A percentile compares a stretch with the other conserved stretches of the same genome.
These are phyloP conservation scores for Scedosporium apiospermum DNA, from an alignment of 2,329 filamentous ascomycete genomes.

Conservation along the genomic window DNA sequence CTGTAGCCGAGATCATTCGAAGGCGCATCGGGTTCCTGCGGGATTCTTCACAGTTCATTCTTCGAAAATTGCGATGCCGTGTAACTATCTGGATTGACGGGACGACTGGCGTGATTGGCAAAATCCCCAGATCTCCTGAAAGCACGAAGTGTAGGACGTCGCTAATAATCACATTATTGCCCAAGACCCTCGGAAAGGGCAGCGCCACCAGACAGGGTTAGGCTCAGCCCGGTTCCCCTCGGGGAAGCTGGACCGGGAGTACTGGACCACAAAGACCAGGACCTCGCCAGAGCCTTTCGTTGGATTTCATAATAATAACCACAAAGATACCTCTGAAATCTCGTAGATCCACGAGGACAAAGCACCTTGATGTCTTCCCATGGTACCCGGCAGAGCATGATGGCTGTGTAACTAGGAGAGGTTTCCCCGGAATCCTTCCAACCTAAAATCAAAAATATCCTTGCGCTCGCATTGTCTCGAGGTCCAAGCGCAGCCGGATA, in stretches of 20 bases:
- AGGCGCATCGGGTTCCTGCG: not conserved
- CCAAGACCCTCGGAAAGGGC: not conserved
- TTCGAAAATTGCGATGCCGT: not conserved
- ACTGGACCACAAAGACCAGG: not conserved
- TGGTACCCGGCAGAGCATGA: not conserved
- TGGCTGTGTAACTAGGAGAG: not conserved
- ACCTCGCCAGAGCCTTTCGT: not conserved
- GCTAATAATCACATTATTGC: too few species aligned
- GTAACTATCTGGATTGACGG: not conserved
- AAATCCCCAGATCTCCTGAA: not conserved
- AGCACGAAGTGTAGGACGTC: too few species aligned
- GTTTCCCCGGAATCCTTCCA: not conserved
- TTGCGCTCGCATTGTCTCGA: not conserved
- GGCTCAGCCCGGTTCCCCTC: not conserved
- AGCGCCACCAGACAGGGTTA: not conserved
- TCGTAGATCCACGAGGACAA: too few species aligned
- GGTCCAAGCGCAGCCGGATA: too few species aligned
- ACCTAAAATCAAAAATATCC: not conserved
- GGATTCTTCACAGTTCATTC: not conserved
- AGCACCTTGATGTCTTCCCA: not conserved
- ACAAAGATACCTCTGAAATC: too few species aligned
- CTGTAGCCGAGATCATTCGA: too few species aligned
- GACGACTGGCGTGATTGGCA: not conserved
- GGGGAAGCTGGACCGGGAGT: not conserved
- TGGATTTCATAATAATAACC: not conserved